Base-by-base conservation (phyloP, 345 rosid genomes). In the Salix brachista region DNA sequence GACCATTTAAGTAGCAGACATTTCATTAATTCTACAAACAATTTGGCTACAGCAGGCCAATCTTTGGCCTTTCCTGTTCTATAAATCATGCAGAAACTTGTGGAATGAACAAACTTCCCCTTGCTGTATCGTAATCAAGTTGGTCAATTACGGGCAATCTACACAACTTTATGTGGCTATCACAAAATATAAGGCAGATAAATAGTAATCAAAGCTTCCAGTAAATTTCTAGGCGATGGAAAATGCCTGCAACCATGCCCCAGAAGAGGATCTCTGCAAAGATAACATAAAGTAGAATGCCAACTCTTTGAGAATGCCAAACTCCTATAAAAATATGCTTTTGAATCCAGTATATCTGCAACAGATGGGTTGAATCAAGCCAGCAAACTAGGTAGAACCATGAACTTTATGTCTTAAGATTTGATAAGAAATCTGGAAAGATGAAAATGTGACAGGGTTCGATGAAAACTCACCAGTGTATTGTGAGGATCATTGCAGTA, bases 181-280 rank as follows among this genome's bases (percentile, higher is more conserved):
- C 8, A 3, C 23, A 12, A 34, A 16, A 56, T 39, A 60, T 34
- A 32, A 18, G 36, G 8, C 13, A 34, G 14, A 28, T 61, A 16
- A 36, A 14, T 64, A 12, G 9, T 9, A 46, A 12, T 84, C 78
- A 93, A 42, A 91, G 98, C 89, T 91, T 93, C 98, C 98, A 93
- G 28, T 90, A 89, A 30, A 91, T 82, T 21, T 82, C 81, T 34
- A 81, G 75, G 62, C 86, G 72, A 75, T 93, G 89, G 71, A 88
- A 74, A 79, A 86, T 64, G 71, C 97, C 97, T 0, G 93, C 71
- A 50, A 86, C 85, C 28, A 90, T 67, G 26, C 80, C 90, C 98
- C 94, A 91, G 41, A 93, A 91, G 68, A 90, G 80, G 74, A 93
- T 93, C 86, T 91, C 97, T 0, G 83, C 91, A 58, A 93, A 88